Conservation (phyloP, 441 rosid species). For the Pelargonium exstipulatum region DNA sequence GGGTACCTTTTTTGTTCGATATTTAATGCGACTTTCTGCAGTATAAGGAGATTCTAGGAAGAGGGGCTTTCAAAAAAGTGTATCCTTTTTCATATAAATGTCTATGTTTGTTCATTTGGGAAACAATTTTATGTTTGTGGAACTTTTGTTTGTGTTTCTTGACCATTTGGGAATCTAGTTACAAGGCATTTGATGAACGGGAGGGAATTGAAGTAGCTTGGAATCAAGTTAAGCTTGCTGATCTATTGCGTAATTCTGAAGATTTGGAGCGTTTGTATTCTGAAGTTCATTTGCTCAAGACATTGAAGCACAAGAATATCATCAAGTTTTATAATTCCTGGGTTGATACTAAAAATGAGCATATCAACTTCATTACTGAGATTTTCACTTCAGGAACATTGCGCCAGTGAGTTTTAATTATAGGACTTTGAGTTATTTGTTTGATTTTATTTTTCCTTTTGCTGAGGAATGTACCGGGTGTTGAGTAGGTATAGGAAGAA, state of each 20-base stretch:
- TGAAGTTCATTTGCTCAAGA: conserved; percentile 89
- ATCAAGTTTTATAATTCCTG: conserved; percentile 94
- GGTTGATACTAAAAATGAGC: conserved; percentile 72
- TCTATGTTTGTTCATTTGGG: background rate
- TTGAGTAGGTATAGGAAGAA: conserved; percentile 62
- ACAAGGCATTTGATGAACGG: conserved; percentile 88
- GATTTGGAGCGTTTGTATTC: conserved; percentile 86
- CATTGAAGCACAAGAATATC: conserved; percentile 77
- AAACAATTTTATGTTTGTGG: background rate
- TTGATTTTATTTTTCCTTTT: background rate
- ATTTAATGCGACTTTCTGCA: conserved; percentile 40
- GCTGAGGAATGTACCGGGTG: background rate
- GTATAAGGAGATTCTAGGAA: conserved; percentile 84
- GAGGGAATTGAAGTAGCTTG: conserved; percentile 97
- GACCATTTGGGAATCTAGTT: conserved; percentile 42
- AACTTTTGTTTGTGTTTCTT: background rate
- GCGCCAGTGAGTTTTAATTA: conserved; percentile 57
- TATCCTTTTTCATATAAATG: conserved; percentile 24
- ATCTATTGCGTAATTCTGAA: conserved; percentile 80
- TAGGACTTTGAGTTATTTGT: background rate
- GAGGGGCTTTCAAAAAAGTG: conserved; percentile 95
- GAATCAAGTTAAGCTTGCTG: conserved; percentile 90
- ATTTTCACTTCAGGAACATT: conserved; percentile 97
- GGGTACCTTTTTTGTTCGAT: conserved; percentile 8
- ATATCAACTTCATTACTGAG: conserved; percentile 90